Evolutionary conservation across 2,329 filamentous ascomycete species (phyloP), one percentile per base, ranked within the genome.

Genomic region (Aspergillus cejpii): DNA sequence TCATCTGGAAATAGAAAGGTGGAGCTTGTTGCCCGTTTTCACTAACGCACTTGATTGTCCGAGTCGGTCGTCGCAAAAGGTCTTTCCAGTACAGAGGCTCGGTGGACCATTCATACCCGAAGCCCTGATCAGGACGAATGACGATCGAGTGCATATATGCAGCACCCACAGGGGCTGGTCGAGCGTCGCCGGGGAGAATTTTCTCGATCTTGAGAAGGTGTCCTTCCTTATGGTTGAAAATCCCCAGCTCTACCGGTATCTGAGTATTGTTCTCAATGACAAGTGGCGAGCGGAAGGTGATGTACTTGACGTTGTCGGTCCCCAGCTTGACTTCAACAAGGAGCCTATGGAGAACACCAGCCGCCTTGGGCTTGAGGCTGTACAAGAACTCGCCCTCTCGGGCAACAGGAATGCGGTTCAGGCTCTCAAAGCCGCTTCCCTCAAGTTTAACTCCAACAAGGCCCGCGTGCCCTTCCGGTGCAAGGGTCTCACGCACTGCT

Each of bases 171-270:
- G 92, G 92, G 8, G 89, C 87, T 6, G 92, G 91, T 14, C 89
- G 80, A 41, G 84, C 84, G 63, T 96, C 90, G 0, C 94, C 92
- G 0, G 92, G 94, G 0, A 88, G 79, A 44, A 98, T 91, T 72
- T 97, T 97, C 69, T 98, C 94, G 50, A 98, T 96, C 72, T 96
- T 97, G 52, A 97, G 78, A 14, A 98, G 74, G 64, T 96, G 84
- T 0, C 90, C 90, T 45, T 95, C 85, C 50, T 87, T 80, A 0
- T 82, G 81, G 63, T 91, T 92, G 61, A 87, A 96, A 12, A 98
- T 82, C 12, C 92, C 94, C 17, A 98, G 68, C 65, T 98, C 92
- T 11, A 98, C 83, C 0, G 92, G 91, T 34, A 98, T 95, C 62
- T 98, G 88, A 0, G 92, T 98, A 51, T 92, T 86, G 66, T 98